Evolutionary conservation across 345 rosid genomes (phyloP).

Genomic region (Bruguiera gymnorhiza): DNA sequence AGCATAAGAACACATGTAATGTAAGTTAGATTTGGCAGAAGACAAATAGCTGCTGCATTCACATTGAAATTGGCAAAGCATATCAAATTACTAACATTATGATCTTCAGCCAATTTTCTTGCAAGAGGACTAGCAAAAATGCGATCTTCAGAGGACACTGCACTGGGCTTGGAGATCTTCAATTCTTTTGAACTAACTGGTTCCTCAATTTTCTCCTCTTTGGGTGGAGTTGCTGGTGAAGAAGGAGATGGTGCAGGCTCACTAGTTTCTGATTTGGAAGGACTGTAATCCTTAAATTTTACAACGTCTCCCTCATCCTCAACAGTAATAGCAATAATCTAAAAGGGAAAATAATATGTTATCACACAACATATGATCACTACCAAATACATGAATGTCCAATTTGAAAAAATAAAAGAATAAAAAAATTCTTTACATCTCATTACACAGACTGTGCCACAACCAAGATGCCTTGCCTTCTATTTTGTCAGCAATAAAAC

Average conservation of each 20-base stretch:
- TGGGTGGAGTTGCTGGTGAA: constrained; percentile 43
- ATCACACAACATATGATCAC: constrained; percentile 1
- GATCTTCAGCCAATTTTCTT: constrained; percentile 82
- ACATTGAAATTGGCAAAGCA: not conserved
- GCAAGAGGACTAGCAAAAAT: constrained; percentile 92
- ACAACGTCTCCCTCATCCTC: constrained; percentile 84
- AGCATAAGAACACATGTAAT: constrained; percentile 9
- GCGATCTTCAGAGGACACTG: constrained; percentile 58
- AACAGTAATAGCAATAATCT: constrained; percentile 86
- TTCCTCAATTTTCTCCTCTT: constrained; percentile 55
- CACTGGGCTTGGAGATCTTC: constrained; percentile 47
- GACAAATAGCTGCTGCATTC: not conserved
- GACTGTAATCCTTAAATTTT: constrained; percentile 85
- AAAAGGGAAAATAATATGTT: constrained; percentile 11
- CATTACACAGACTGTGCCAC: not conserved
- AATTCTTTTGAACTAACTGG: constrained; percentile 59
- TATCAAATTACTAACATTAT: constrained; percentile 44
- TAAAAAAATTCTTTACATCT: not conserved
- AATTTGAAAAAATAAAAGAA: not conserved
- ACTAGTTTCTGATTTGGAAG: constrained; percentile 43
- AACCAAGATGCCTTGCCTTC: not conserved
- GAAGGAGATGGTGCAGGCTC: constrained; percentile 44
- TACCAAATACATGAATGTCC: not conserved
- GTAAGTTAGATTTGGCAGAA: constrained; percentile 3
- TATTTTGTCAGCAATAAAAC: not conserved